Percentiles rank a stretch among this genome's conserved stretches.
These are phyloP conservation scores for Chamaecrista fasciculata DNA, from an alignment of 306 rosid genomes.

Conservation along the genomic window DNA sequence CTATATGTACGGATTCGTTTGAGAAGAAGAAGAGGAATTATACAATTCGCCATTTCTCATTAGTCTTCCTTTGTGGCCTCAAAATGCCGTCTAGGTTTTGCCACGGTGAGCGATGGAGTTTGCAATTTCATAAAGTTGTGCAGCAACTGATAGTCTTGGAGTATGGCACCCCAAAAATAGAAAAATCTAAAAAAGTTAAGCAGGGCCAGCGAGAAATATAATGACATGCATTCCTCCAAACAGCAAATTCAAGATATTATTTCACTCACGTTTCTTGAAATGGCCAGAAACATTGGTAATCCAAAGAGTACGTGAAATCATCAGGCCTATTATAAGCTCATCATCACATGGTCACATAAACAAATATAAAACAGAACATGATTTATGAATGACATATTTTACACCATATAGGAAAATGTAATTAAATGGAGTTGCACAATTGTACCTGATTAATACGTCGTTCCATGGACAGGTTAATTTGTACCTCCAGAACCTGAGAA, in stretches of 20 bases:
- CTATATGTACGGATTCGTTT: constrained; percentile 5
- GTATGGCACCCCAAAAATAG: constrained; percentile 38
- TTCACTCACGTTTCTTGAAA: background rate
- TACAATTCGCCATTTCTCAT: background rate
- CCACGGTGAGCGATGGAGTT: constrained; percentile 28
- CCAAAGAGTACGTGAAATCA: background rate
- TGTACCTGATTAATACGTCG: no score
- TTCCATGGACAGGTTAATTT: constrained; percentile 8
- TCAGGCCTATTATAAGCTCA: background rate
- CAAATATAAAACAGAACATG: background rate
- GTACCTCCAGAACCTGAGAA: constrained; percentile 53
- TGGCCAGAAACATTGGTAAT: background rate
- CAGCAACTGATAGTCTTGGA: constrained; percentile 53
- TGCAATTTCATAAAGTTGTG: constrained; percentile 54
- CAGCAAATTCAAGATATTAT: background rate
- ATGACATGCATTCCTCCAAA: background rate
- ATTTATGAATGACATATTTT: no score
- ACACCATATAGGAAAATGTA: no score
- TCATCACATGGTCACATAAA: background rate
- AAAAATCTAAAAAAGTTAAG: background rate
- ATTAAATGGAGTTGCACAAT: no score
- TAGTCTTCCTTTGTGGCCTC: constrained; percentile 53
- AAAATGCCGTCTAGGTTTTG: constrained; percentile 40
- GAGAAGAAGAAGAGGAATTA: background rate
- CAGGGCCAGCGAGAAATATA: background rate